Conservation (phyloP, 176 grass and related monocot species). For the Carex pumila region DNA sequence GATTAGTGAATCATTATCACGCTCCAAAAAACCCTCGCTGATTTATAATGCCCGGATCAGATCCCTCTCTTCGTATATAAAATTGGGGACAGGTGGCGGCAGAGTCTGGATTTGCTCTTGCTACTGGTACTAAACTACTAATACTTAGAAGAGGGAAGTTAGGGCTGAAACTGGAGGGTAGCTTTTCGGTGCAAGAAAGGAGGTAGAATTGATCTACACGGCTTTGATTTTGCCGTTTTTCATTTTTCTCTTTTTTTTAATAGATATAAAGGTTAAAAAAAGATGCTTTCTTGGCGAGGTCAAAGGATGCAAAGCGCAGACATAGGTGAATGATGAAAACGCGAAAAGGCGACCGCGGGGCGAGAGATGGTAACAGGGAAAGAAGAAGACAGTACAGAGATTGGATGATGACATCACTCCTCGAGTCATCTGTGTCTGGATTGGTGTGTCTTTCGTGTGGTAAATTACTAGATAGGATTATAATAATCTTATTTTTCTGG, state of each 20-base stretch:
- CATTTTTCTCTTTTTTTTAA: background rate
- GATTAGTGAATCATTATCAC: constrained; percentile 7
- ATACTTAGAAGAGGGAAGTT: background rate
- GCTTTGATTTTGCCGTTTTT: background rate
- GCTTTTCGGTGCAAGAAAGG: background rate
- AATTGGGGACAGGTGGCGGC: background rate
- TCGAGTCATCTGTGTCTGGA: background rate
- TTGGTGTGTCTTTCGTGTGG: background rate
- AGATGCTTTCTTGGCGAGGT: constrained; percentile 6
- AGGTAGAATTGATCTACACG: constrained; percentile 4
- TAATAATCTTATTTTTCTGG: background rate
- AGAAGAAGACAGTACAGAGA: background rate
- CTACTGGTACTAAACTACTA: background rate
- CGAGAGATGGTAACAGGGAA: background rate
- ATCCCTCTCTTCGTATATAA: background rate
- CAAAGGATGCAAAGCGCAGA: background rate
- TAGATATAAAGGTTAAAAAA: background rate
- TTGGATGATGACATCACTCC: background rate
- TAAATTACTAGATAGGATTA: background rate
- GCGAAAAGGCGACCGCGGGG: background rate
- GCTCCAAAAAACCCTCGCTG: background rate
- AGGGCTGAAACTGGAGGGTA: background rate
- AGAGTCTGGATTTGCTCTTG: background rate
- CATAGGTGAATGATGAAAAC: background rate
- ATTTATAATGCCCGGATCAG: background rate